Conservation (phyloP, 495 filamentous ascomycete species). For the Daldinia caldariorum region DNA sequence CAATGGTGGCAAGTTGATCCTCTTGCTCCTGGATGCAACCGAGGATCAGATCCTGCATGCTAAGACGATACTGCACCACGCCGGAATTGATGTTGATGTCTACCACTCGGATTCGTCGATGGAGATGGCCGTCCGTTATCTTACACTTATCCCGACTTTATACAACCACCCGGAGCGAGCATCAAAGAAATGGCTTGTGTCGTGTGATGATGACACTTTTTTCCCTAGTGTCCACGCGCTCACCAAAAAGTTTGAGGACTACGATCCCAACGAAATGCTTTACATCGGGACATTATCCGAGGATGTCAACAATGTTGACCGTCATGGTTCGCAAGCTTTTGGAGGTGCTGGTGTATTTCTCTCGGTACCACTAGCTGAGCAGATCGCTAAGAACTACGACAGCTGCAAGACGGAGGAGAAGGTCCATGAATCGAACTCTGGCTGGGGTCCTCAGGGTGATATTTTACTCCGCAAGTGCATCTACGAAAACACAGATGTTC, state of each 20-base stretch:
- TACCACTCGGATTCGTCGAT: constrained; percentile 67
- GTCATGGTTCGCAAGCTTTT: constrained; percentile 75
- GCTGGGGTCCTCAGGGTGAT: constrained; percentile 68
- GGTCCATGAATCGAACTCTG: constrained; percentile 62
- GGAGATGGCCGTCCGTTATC: constrained; percentile 66
- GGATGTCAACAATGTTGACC: constrained; percentile 72
- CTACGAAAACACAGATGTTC: constrained; percentile 68
- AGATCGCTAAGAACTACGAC: constrained; percentile 67
- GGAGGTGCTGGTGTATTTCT: constrained; percentile 79
- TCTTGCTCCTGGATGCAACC: constrained; percentile 56
- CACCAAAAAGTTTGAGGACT: constrained; percentile 57
- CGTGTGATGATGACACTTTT: constrained; percentile 81
- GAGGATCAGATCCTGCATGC: constrained; percentile 56
- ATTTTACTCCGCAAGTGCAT: constrained; percentile 74
- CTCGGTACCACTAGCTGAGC: constrained; percentile 67
- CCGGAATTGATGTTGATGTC: constrained; percentile 72
- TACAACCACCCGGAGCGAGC: constrained; percentile 60
- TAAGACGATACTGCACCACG: constrained; percentile 51
- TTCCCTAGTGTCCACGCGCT: constrained; percentile 73
- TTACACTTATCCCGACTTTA: constrained; percentile 64
- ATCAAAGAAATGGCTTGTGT: constrained; percentile 71
- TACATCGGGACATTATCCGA: constrained; percentile 77
- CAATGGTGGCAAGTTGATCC: constrained; percentile 59
- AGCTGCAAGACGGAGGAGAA: constrained; percentile 63
- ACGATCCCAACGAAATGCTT: constrained; percentile 65